Evolutionary conservation across 768 basidiomycete species (phyloP).

Genomic region (Mycena haematopus): DNA sequence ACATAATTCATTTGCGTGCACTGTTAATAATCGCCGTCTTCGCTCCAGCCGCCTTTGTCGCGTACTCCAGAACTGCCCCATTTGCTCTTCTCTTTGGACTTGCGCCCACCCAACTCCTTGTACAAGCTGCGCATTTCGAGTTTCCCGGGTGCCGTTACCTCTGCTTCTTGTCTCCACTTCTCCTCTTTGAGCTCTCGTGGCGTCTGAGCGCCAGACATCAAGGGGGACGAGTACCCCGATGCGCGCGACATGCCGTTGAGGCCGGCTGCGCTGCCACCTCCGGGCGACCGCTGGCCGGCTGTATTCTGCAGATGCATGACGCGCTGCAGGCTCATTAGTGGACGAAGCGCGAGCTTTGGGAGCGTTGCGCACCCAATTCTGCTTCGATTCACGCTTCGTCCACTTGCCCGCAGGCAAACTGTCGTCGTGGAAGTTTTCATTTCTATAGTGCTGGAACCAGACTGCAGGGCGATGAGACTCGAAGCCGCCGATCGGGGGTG

Average conservation of each 20-base stretch:
- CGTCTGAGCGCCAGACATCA: slow-evolving; percentile 72
- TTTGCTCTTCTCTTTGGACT: slow-evolving; percentile 76
- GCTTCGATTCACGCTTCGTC: slow-evolving; percentile 93
- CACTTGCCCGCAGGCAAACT: slow-evolving; percentile 84
- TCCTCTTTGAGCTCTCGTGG: slow-evolving; percentile 83
- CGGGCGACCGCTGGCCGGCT: slow-evolving; percentile 47
- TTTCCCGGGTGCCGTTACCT: slow-evolving; percentile 68
- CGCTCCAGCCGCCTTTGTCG: slow-evolving; percentile 82
- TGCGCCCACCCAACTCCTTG: slow-evolving; percentile 88
- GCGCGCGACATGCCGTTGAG: slow-evolving; percentile 41
- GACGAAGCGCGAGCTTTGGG: slow-evolving; percentile 9
- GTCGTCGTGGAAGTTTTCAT: slow-evolving; percentile 85
- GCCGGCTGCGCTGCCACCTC: slow-evolving; percentile 32
- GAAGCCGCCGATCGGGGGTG: neutral
- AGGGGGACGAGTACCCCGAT: slow-evolving; percentile 60
- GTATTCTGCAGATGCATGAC: slow-evolving; percentile 51
- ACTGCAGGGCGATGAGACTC: slow-evolving; percentile 52
- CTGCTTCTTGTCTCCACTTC: slow-evolving; percentile 67
- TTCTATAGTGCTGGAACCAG: slow-evolving; percentile 93
- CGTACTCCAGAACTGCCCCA: slow-evolving; percentile 65
- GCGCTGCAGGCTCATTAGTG: slow-evolving; percentile 49
- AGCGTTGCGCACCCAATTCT: slow-evolving; percentile 73
- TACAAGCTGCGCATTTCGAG: slow-evolving; percentile 90
- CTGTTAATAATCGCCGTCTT: slow-evolving; percentile 34
- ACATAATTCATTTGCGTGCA: neutral